Evolutionary conservation across 305 asterid genomes (phyloP).

Genomic region (Fraxinus sp.): DNA sequence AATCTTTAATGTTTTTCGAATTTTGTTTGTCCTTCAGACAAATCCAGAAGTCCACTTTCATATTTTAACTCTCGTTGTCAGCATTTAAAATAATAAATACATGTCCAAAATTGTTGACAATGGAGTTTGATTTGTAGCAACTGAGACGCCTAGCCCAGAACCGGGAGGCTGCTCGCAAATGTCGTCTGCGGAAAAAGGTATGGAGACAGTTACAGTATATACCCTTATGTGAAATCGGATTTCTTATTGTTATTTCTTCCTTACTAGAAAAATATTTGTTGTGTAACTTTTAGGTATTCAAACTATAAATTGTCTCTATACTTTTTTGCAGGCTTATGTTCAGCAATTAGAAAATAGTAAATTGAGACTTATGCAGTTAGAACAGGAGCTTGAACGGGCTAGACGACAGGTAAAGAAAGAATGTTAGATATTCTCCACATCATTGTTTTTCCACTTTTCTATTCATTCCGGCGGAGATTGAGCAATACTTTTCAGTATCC

Average conservation of each 20-base stretch:
- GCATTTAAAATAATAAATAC: background rate
- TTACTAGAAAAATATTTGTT: conserved; percentile 2
- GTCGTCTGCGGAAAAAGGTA: conserved; percentile 88
- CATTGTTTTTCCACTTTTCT: background rate
- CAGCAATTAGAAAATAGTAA: conserved; percentile 90
- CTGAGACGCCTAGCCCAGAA: conserved; percentile 84
- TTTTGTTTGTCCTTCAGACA: background rate
- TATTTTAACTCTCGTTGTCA: background rate
- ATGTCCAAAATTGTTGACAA: conserved; percentile 16
- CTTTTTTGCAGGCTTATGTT: conserved; percentile 70
- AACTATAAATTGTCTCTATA: conserved; percentile 13
- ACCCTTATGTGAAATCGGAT: background rate
- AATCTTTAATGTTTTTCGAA: background rate
- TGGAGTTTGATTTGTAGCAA: conserved; percentile 44
- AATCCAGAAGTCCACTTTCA: background rate
- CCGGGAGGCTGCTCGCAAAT: conserved; percentile 95
- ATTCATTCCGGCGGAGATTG: background rate
- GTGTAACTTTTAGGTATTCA: background rate
- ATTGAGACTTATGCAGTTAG: conserved; percentile 72
- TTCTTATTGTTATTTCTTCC: background rate
- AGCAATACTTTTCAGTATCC: background rate
- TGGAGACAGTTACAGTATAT: background rate
- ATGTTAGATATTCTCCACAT: background rate
- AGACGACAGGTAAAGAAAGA: conserved; percentile 61
- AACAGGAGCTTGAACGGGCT: conserved; percentile 78